These are phyloP conservation scores for Puccinia hordei DNA, from an alignment of 1,284 basidiomycete genomes.

Conservation along the genomic window DNA sequence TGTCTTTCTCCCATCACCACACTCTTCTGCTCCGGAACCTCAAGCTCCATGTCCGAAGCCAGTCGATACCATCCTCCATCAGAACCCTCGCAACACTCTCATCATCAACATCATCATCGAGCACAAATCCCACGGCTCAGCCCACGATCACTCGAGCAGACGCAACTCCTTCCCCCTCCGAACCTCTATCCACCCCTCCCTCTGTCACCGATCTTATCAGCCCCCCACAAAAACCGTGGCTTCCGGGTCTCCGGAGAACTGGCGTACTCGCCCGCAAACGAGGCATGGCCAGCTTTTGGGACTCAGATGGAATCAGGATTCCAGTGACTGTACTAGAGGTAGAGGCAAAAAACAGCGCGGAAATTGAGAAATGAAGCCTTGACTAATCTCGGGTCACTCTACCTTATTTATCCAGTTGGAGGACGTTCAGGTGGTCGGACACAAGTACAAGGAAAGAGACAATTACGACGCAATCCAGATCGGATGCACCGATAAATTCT, in stretches of 20 bases:
- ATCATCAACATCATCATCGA: not conserved
- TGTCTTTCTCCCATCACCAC: conserved; percentile 16
- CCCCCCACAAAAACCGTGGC: conserved; percentile 65
- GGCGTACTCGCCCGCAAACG: conserved; percentile 94
- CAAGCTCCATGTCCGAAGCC: not conserved
- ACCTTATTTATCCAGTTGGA: conserved; percentile 60
- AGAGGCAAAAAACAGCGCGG: conserved; percentile 56
- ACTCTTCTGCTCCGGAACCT: not conserved
- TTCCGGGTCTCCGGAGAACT: conserved; percentile 80
- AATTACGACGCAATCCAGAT: conserved; percentile 84
- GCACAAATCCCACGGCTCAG: not conserved
- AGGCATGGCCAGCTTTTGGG: conserved; percentile 93
- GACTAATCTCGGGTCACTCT: too few relatives aligned
- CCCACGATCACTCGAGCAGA: not conserved
- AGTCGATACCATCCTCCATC: not conserved
- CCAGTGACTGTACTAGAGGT: conserved; percentile 96
- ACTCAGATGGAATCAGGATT: conserved; percentile 78
- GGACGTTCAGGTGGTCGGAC: conserved; percentile 61
- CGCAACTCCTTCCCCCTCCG: not conserved
- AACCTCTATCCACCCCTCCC: not conserved
- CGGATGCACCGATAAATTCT: conserved; percentile 73
- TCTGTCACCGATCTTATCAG: conserved; percentile 20
- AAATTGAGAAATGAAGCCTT: not conserved
- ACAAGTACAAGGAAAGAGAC: conserved; percentile 54
- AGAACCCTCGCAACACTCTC: not conserved